phyloP scores from a whole-genome alignment of 768 basidiomycete species.

The Stropharia rugosoannulata region DNA sequence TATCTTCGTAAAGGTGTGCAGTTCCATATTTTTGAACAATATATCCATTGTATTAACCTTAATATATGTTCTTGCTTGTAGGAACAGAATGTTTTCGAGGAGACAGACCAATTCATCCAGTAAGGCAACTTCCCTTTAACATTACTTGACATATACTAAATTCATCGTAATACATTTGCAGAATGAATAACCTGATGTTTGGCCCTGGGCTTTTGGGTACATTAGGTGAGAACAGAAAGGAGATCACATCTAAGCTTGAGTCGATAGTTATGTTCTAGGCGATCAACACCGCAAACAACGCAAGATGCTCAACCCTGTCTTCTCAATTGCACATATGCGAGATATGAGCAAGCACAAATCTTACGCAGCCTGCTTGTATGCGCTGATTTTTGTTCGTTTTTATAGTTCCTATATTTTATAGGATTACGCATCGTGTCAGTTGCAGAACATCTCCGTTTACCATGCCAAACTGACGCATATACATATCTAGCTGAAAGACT shows the following conservation, averaged over 20 bases:
- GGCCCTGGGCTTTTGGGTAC: slow-evolving; percentile 27
- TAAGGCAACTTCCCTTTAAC: slow-evolving; percentile 6
- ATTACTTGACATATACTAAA: background rate
- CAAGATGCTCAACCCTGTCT: slow-evolving; percentile 45
- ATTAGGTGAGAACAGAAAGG: slow-evolving; percentile 15
- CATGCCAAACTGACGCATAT: background rate
- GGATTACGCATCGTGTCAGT: slow-evolving; percentile 25
- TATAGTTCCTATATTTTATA: slow-evolving; percentile 33
- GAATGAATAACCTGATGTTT: slow-evolving; percentile 19
- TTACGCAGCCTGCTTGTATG: background rate
- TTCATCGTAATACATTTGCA: background rate
- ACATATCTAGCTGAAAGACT: slow-evolving; percentile 23
- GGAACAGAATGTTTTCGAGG: slow-evolving; percentile 32
- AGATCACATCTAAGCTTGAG: background rate
- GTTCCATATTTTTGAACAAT: background rate
- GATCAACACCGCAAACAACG: slow-evolving; percentile 41
- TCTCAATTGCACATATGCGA: slow-evolving; percentile 39
- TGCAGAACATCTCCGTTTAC: background rate
- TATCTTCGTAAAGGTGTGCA: slow-evolving; percentile 37
- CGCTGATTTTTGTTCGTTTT: background rate
- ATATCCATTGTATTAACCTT: background rate
- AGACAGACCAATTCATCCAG: slow-evolving; percentile 22
- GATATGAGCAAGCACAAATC: slow-evolving; percentile 29
- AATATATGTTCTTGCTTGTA: slow-evolving; percentile 3
- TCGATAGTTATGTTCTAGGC: slow-evolving; percentile 21